Percentiles rank a stretch among this genome's conserved stretches.
These are phyloP conservation scores for Cercospora berteroae DNA, from an alignment of 2,329 filamentous ascomycete genomes.

Conservation along the genomic window DNA sequence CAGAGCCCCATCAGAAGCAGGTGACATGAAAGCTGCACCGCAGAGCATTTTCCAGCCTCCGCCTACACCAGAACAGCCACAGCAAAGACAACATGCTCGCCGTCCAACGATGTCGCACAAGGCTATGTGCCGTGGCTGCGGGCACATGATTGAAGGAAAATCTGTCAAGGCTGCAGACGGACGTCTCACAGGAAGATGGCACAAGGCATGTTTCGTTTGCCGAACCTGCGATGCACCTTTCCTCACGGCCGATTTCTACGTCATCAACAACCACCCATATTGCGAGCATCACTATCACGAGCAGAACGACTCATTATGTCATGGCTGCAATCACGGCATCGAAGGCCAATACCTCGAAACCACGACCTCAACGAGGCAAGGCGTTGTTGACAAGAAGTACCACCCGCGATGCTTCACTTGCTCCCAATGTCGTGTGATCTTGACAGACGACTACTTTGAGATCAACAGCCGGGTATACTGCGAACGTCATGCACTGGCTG, in stretches of 20 bases:
- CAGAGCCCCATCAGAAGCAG: not conserved
- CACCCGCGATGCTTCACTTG: constrained; percentile 87
- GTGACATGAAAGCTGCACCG: constrained; percentile 16
- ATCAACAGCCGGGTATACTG: constrained; percentile 78
- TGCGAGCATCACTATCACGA: constrained; percentile 91
- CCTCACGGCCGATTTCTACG: constrained; percentile 86
- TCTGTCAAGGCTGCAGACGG: constrained; percentile 93
- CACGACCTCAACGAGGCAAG: constrained; percentile 25
- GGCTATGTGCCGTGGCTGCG: constrained; percentile 81
- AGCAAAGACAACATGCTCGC: not conserved
- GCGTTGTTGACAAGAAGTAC: constrained; percentile 69
- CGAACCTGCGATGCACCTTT: constrained; percentile 79
- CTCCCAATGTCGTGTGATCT: constrained; percentile 68
- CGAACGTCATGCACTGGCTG: constrained; percentile 73
- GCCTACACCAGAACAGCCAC: constrained; percentile 22
- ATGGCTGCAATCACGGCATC: constrained; percentile 76
- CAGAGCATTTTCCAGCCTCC: constrained; percentile 17
- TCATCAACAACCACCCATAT: constrained; percentile 81
- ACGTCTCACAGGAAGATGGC: constrained; percentile 85
- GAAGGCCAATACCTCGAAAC: constrained; percentile 93
- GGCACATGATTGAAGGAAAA: constrained; percentile 76
- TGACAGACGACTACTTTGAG: constrained; percentile 88
- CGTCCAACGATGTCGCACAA: constrained; percentile 42
- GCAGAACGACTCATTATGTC: constrained; percentile 83
- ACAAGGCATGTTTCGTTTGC: constrained; percentile 94